Evolutionary conservation across 805 yeast genomes (phyloP).

Genomic region (Saccharomycopsis guyanensis): DNA sequence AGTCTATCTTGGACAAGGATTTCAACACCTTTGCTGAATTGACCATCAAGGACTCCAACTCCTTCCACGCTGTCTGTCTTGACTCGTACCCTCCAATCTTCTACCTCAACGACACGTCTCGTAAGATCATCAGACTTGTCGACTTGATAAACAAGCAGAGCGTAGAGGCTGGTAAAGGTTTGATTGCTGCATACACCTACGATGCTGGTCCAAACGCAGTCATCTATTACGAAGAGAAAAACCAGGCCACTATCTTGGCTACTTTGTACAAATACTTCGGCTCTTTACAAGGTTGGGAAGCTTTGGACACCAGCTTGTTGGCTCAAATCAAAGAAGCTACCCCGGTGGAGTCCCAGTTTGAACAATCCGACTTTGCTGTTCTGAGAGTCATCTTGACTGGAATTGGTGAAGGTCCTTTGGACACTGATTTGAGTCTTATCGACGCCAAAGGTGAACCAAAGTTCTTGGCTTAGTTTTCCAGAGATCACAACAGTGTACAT

Average conservation of each 20-base stretch:
- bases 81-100: constrained; percentile 95
- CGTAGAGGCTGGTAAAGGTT: constrained; percentile 35
- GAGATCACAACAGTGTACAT: not conserved
- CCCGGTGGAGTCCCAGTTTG: constrained; percentile 32
- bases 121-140: constrained; percentile 67
- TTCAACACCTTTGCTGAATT: constrained; percentile 77
- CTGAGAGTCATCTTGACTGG: constrained; percentile 76
- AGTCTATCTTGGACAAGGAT: constrained; percentile 64
- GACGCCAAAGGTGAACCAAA: constrained; percentile 58
- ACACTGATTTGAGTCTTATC: constrained; percentile 47
- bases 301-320: constrained; percentile 21
- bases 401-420: constrained; percentile 84
- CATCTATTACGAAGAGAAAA: constrained; percentile 70
- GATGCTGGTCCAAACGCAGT: constrained; percentile 99
- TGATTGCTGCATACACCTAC: constrained; percentile 89
- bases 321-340: constrained; percentile 26
- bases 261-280: constrained; percentile 55
- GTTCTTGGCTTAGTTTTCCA: constrained; percentile 17
- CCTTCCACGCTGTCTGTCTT: constrained; percentile 96
- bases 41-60: constrained; percentile 95
- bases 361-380: constrained; percentile 35
- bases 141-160: constrained; percentile 60
- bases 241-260: constrained; percentile 69
- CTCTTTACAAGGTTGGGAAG: constrained; percentile 63
- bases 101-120: constrained; percentile 86